Conservation (phyloP, 345 rosid genomes). For the Moricandia arvensis region DNA sequence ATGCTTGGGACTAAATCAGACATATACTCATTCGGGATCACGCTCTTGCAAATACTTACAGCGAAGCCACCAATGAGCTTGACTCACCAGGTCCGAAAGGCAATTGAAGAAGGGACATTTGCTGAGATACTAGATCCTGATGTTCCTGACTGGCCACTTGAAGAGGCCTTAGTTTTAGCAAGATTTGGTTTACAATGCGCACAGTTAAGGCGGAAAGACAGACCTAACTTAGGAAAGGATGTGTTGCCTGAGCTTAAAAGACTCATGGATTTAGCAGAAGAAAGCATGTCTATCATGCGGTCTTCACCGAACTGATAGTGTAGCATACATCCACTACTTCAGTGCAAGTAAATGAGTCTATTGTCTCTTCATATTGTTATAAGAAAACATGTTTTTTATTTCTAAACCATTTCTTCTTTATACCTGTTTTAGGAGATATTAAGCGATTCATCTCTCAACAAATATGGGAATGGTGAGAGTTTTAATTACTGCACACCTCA, state of each 20-base stretch:
- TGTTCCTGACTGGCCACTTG: constrained; percentile 36
- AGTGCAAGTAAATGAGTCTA: background rate
- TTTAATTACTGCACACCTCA: background rate
- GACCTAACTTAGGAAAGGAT: constrained; percentile 23
- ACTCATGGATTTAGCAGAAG: constrained; percentile 24
- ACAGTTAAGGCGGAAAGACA: constrained; percentile 21
- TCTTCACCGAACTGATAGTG: background rate
- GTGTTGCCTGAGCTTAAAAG: constrained; percentile 33
- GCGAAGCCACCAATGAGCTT: constrained; percentile 34
- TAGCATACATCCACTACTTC: background rate
- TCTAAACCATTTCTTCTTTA: background rate
- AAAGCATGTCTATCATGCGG: constrained; percentile 1
- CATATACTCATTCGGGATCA: constrained; percentile 33
- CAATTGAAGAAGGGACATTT: constrained; percentile 22
- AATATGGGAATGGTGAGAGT: background rate
- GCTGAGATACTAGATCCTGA: constrained; percentile 23
- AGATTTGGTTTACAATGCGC: constrained; percentile 30
- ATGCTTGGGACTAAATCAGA: constrained; percentile 32
- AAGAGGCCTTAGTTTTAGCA: constrained; percentile 27
- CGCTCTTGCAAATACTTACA: constrained; percentile 34
- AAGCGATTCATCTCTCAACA: constrained; percentile 12
- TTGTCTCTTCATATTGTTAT: background rate
- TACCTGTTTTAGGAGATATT: background rate
- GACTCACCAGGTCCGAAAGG: constrained; percentile 12
- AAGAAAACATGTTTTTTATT: constrained; percentile 7